These are phyloP conservation scores for Alternaria panax DNA, from an alignment of 2,329 filamentous ascomycete species.

Conservation along the genomic window DNA sequence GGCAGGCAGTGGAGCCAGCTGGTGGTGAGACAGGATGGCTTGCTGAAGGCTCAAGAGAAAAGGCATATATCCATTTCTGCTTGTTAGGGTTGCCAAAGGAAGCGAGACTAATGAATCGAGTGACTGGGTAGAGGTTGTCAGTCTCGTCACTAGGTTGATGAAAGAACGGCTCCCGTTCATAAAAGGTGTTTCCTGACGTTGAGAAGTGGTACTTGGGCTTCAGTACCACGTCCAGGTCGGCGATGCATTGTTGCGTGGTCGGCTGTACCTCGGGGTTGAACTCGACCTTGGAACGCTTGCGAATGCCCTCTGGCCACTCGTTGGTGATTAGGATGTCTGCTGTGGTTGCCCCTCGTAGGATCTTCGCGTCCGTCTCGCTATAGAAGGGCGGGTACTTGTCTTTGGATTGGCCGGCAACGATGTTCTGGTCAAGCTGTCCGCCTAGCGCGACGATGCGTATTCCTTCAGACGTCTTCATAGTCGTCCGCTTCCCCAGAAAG, in stretches of 20 bases:
- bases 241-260: constrained; percentile 69
- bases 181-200: constrained; percentile 74
- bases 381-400: constrained; percentile 81
- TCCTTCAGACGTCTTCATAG: constrained; percentile 88
- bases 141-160: constrained; percentile 63
- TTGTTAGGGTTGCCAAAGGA: constrained; percentile 77
- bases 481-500: constrained; percentile 83
- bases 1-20: constrained; percentile 75
- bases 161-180: constrained; percentile 92
- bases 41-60: constrained; percentile 67
- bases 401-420: constrained; percentile 69
- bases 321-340: constrained; percentile 88
- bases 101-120: constrained; percentile 90
- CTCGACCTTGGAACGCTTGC: constrained; percentile 69
- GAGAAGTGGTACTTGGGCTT: constrained; percentile 95
- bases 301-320: constrained; percentile 81
- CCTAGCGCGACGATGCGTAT: constrained; percentile 87
- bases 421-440: constrained; percentile 70
- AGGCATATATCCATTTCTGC: constrained; percentile 80
- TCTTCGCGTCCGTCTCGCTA: constrained; percentile 76
- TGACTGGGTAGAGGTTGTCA: constrained; percentile 67
- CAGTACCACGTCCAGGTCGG: constrained; percentile 77
- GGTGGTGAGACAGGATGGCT: constrained; percentile 69
- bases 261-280: constrained; percentile 64
- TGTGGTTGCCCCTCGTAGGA: constrained; percentile 75